Evolutionary conservation across 2,329 filamentous ascomycete genomes (phyloP), one percentile per base, ranked within the genome.

Genomic region (Sclerotiophoma versabilis): DNA sequence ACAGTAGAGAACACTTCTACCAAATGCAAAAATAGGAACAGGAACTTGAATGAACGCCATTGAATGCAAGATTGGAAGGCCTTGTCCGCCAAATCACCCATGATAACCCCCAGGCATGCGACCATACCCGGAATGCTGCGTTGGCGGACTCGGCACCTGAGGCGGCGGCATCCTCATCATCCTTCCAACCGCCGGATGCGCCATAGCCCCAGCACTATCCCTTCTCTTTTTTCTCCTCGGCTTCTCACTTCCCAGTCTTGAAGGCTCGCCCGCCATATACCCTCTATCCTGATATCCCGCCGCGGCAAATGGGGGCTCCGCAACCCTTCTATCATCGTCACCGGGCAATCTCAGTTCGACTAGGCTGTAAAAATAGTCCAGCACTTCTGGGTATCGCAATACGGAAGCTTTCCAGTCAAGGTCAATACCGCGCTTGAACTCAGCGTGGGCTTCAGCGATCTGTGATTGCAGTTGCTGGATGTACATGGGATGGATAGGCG

Each of bases 391-490:
- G 65, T 93, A 93, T 49, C 87, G 83, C 65, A 91, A 84, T 32
- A 92, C 89, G 41, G 87, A 88, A 25, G 84, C 81, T 65, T 87
- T 84, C 90, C 90, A 93, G 76, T 92, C 90, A 58, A 90, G 87
- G 65, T 92, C 89, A 65, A 92, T 89, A 57, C 88, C 89, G 43
- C 85, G 83, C 75, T 91, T 91, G 57, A 91, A 80, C 42, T 83
- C 81, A 14, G 81, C 80, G 66, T 91, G 84, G 20, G 88, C 89
- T 51, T 84, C 81, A 32, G 82, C 78, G 46, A 92, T 83, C 68
- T 91, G 78, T 19, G 65, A 63, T 42, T 79, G 75, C 20, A 80
- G 65, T 43, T 73, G 67, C n/a, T 74, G 65, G 12, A 80, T 62
- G 43, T 76, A 73, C 25, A 68, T 63, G 8, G 74, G 74, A 29